phyloP scores from a whole-genome alignment of 2,329 filamentous ascomycete genomes.

The Colletotrichum trifolii region DNA sequence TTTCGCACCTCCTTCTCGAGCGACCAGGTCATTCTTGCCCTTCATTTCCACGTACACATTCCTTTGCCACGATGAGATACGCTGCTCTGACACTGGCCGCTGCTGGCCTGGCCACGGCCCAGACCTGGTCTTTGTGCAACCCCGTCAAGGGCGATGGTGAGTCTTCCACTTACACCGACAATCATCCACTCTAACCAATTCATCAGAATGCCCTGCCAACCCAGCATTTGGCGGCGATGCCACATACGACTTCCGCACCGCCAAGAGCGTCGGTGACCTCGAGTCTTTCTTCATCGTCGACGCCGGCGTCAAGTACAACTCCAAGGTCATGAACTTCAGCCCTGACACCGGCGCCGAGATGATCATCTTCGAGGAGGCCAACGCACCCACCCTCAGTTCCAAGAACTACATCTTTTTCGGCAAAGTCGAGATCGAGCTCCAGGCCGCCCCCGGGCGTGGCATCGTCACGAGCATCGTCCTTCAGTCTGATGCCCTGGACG shows the following conservation, averaged over 20 bases:
- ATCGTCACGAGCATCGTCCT: slow-evolving; percentile 62
- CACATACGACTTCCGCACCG: slow-evolving; percentile 31
- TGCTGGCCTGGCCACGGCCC: slow-evolving; percentile 31
- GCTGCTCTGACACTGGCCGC: slow-evolving; percentile 29
- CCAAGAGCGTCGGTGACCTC: slow-evolving; percentile 49
- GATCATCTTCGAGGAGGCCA: slow-evolving; percentile 56
- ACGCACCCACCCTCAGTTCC: slow-evolving; percentile 58
- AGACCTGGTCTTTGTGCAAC: slow-evolving; percentile 37
- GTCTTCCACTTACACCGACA: background rate
- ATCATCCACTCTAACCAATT: slow-evolving; percentile 6
- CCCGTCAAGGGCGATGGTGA: slow-evolving; percentile 36
- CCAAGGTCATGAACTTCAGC: slow-evolving; percentile 50
- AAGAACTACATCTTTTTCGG: slow-evolving; percentile 66
- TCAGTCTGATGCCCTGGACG: slow-evolving; percentile 62
- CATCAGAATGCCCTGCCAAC: slow-evolving; percentile 35
- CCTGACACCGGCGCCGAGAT: slow-evolving; percentile 58
- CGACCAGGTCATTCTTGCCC: background rate
- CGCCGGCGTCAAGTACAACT: slow-evolving; percentile 53
- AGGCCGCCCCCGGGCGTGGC: slow-evolving; percentile 58
- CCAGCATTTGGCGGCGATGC: slow-evolving; percentile 34
- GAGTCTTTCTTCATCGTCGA: slow-evolving; percentile 67
- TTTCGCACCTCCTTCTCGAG: slow-evolving; percentile 4
- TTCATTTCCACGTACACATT: background rate
- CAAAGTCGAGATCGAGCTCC: slow-evolving; percentile 57
- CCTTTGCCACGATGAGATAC: slow-evolving; percentile 20